These are phyloP conservation scores for Erodium texanum DNA, from an alignment of 441 rosid genomes.

Conservation along the genomic window DNA sequence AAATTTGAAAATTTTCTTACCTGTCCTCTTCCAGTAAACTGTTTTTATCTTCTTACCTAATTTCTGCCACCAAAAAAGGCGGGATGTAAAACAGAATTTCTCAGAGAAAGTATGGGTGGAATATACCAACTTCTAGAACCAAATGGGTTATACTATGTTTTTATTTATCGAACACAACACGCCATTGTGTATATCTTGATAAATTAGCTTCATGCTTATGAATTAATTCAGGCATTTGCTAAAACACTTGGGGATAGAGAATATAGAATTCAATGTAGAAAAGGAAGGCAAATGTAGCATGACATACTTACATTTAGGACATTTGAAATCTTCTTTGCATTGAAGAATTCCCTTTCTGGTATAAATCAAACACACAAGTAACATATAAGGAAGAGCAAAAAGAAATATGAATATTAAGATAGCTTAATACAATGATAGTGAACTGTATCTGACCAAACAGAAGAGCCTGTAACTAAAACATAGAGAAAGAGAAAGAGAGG, in stretches of 20 bases:
- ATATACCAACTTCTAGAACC: neutral
- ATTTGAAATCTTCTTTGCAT: slow-evolving; percentile 47
- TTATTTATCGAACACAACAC: neutral
- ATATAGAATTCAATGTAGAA: neutral
- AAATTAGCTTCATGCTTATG: neutral
- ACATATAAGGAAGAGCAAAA: neutral
- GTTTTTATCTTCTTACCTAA: no score
- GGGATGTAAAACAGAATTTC: no score
- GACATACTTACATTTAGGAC: slow-evolving; percentile 51
- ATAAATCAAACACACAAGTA: slow-evolving; percentile 11
- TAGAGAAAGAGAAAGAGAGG: neutral
- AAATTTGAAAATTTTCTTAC: no score
- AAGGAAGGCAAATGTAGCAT: neutral
- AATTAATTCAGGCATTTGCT: neutral
- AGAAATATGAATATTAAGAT: neutral
- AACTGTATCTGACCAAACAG: neutral
- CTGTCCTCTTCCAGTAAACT: no score
- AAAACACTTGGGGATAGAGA: neutral
- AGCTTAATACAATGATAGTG: neutral
- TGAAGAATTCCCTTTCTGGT: slow-evolving; percentile 42
- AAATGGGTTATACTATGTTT: neutral
- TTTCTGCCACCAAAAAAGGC: no score
- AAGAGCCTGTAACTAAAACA: no score
- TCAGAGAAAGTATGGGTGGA: no score
- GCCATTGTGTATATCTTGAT: neutral